Conservation (phyloP, 148 eudicot species). For the Rhododendron williamsianum region DNA sequence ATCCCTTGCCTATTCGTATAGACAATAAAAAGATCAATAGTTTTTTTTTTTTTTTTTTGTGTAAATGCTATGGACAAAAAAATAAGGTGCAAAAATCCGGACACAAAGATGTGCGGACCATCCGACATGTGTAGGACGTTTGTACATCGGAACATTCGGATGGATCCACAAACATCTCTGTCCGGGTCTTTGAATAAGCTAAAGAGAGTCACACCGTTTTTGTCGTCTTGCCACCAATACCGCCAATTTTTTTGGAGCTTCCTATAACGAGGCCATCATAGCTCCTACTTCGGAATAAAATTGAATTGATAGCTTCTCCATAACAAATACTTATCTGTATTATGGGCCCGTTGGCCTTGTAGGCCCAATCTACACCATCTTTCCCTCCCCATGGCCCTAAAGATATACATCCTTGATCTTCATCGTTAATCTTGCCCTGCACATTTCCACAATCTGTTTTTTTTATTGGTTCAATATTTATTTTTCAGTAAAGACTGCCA, state of each 20-base stretch:
- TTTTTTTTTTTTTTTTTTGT: no score
- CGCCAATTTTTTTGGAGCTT: background rate
- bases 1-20: background rate
- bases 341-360: background rate
- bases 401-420: background rate
- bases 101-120: background rate
- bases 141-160: no score
- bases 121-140: background rate
- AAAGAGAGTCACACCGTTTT: background rate
- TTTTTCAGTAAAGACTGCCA: no score
- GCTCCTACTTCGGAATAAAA: background rate
- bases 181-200: background rate
- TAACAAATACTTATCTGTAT: background rate
- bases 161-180: background rate
- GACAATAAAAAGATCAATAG: background rate
- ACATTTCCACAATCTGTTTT: no score
- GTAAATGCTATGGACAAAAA: background rate
- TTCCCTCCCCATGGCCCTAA: background rate
- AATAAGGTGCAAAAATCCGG: no score
- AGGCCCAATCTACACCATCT: background rate
- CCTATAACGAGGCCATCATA: background rate
- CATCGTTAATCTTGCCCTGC: background rate
- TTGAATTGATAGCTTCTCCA: background rate
- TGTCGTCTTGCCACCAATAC: background rate
- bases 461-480: no score